Percentiles rank a stretch among this genome's conserved stretches.
phyloP scores from a whole-genome alignment of 371 early-diverging fungal species.

The Mortierella polycephala region DNA sequence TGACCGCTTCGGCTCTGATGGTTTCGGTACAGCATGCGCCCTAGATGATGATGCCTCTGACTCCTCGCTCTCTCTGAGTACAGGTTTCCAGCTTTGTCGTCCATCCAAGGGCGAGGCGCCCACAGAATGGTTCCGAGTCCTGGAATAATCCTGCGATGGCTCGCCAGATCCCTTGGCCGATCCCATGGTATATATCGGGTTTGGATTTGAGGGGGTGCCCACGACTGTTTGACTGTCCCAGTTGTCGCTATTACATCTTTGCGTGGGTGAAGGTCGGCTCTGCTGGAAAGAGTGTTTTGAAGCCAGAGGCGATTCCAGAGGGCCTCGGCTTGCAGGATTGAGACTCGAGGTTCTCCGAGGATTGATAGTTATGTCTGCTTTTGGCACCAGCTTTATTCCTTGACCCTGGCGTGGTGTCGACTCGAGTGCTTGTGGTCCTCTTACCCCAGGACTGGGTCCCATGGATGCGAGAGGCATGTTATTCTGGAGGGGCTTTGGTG shows the following conservation, averaged over 20 bases:
- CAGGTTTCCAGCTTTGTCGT: constrained; percentile 24
- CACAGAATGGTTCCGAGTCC: constrained; percentile 32
- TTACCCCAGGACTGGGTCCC: constrained; percentile 4
- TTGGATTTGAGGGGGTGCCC: constrained; percentile 16
- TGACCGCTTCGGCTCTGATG: too few species aligned
- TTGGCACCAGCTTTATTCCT: constrained; percentile 4
- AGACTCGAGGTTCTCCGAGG: constrained; percentile 42
- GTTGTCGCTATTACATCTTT: constrained; percentile 26
- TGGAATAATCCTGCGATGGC: constrained; percentile 9
- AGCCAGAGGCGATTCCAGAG: constrained; percentile 28
- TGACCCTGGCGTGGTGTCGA: constrained; percentile 11
- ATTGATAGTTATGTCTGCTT: constrained; percentile 22
- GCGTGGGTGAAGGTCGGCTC: constrained; percentile 16
- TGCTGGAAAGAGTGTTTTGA: constrained; percentile 13
- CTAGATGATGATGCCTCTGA: constrained; percentile 17
- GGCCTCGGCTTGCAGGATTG: constrained; percentile 30
- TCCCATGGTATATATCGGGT: constrained; percentile 23
- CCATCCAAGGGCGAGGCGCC: constrained; percentile 10
- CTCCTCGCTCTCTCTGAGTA: constrained; percentile 21
- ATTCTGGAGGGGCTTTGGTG: constrained; percentile 44
- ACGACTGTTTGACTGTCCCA: constrained; percentile 37
- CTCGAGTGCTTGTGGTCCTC: constrained; percentile 11
- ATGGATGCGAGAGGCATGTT: constrained; percentile 11
- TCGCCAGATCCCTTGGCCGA: constrained; percentile 29
- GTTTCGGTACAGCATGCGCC: constrained; percentile 4